A percentile compares a stretch with the other conserved stretches of the same genome.
Conservation (phyloP, 306 rosid species). For the Trichosanthes cucumerina region DNA sequence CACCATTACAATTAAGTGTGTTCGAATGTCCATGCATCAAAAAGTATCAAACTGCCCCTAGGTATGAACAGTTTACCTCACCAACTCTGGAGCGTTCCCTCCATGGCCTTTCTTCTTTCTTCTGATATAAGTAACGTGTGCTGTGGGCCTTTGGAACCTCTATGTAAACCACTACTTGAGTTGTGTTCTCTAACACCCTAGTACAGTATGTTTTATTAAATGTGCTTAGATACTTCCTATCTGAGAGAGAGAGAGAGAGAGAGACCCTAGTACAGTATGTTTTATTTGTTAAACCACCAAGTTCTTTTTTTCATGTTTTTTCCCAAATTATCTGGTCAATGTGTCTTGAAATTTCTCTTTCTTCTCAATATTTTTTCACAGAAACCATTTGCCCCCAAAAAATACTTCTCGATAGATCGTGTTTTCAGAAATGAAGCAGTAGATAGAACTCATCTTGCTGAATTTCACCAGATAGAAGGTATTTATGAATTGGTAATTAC, state of each 20-base stretch:
- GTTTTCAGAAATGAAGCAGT: constrained; percentile 98
- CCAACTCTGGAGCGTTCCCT: too few species aligned
- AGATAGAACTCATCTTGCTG: constrained; percentile 97
- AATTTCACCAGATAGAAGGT: constrained; percentile 99
- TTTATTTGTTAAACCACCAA: background rate
- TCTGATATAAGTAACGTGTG: too few species aligned
- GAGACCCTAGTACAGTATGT: background rate
- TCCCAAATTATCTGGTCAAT: background rate
- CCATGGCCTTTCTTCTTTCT: too few species aligned
- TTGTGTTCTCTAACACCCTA: background rate
- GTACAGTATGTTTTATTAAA: background rate
- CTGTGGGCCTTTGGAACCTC: background rate
- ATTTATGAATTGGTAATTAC: background rate
- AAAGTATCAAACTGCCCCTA: too few species aligned
- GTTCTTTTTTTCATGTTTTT: background rate
- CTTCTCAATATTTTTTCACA: constrained; percentile 21
- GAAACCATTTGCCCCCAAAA: constrained; percentile 81
- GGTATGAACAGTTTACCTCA: too few species aligned
- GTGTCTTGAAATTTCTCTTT: background rate
- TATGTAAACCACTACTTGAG: background rate
- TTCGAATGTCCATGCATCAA: too few species aligned
- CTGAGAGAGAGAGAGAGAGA: too few species aligned
- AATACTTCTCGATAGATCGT: constrained; percentile 90
- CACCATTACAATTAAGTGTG: background rate
- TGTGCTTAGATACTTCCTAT: background rate